A percentile compares a stretch with the other conserved stretches of the same genome.
Conservation (phyloP, 257 asterid genomes). For the Solanum chmielewskii region DNA sequence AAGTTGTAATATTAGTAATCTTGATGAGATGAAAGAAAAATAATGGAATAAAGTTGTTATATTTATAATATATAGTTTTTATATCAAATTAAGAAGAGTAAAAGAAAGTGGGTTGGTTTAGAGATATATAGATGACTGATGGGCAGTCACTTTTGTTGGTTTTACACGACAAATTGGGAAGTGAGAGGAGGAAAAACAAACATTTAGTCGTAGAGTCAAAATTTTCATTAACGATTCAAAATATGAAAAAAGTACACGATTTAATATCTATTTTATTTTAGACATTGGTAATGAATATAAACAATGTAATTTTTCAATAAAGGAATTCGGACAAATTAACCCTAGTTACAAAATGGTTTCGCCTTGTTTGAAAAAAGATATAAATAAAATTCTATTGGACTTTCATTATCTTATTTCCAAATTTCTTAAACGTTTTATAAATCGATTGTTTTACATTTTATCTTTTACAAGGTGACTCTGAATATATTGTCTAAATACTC, state of each 20-base stretch:
- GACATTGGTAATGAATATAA: too few relatives aligned
- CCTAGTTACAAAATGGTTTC: not conserved
- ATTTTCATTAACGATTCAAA: not conserved
- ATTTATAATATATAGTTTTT: not conserved
- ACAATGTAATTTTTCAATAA: too few relatives aligned
- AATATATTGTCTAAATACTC: not conserved
- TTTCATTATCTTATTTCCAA: not conserved
- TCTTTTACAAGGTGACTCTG: not conserved
- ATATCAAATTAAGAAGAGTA: not conserved
- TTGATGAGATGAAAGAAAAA: not conserved
- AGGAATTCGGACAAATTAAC: too few relatives aligned
- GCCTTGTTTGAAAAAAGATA: not conserved
- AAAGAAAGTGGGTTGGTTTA: conserved; percentile 27
- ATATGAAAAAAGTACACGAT: not conserved
- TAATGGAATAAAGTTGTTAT: not conserved
- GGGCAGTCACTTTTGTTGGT: conserved; percentile 42
- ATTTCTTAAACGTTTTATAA: not conserved
- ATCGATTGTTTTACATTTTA: not conserved
- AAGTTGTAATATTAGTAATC: not conserved
- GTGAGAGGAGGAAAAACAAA: not conserved
- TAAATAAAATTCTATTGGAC: not conserved
- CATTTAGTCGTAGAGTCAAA: not conserved
- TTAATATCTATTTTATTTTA: too few relatives aligned
- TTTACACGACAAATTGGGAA: conserved; percentile 45
- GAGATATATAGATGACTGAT: conserved; percentile 5